Percentiles rank a stretch among this genome's conserved stretches.
These are phyloP conservation scores for Patellifolia procumbens DNA, from an alignment of 179 eudicot genomes.

Conservation along the genomic window DNA sequence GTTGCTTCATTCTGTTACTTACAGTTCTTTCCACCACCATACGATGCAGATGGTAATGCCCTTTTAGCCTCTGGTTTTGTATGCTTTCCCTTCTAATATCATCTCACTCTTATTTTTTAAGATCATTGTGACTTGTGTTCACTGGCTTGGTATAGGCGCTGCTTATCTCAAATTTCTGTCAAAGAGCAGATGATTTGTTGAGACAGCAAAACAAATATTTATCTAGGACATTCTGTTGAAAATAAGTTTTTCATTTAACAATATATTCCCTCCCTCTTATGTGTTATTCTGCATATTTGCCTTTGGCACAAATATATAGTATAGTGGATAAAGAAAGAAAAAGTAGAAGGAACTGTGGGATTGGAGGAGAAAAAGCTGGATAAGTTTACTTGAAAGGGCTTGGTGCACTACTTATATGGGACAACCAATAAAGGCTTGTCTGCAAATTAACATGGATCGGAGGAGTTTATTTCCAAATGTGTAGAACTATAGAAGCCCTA, in stretches of 20 bases:
- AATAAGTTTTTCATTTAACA: not conserved
- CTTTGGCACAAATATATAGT: too few species aligned
- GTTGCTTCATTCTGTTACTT: conserved; percentile 73
- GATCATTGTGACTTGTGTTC: not conserved
- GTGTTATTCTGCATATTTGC: too few species aligned
- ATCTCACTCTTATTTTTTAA: not conserved
- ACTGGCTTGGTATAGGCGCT: not conserved
- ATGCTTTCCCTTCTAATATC: conserved; percentile 5
- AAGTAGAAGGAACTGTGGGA: too few species aligned
- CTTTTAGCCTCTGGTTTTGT: not conserved
- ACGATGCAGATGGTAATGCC: conserved; percentile 59
- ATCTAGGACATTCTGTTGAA: not conserved
- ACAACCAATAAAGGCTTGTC: too few species aligned
- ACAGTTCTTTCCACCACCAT: conserved; percentile 91
- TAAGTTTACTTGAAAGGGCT: too few species aligned
- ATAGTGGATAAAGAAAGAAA: too few species aligned
- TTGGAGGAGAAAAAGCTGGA: too few species aligned
- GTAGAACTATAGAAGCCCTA: not conserved
- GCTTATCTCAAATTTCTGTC: not conserved
- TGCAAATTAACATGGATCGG: too few species aligned
- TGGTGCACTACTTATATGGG: too few species aligned
- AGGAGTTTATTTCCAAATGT: not conserved
- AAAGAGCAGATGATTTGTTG: not conserved
- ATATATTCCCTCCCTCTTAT: too few species aligned
- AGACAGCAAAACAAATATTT: not conserved